phyloP scores from a whole-genome alignment of 805 yeast species.

The Groenewaldozyma salmanticensis region DNA sequence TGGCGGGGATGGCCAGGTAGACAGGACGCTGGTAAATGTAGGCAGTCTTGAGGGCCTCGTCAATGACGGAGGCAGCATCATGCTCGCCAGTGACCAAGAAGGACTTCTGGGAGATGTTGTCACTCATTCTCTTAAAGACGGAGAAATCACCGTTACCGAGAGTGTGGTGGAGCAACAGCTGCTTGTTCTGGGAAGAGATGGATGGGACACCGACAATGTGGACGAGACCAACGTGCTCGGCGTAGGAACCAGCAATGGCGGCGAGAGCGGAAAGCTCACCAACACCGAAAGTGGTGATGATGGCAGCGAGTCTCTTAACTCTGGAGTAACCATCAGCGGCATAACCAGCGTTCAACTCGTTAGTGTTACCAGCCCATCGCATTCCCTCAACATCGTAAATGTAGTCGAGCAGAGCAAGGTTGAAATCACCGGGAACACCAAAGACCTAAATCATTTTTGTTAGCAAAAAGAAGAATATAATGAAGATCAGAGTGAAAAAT shows the following conservation, averaged over 20 bases:
- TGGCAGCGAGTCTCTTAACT: conserved; percentile 62
- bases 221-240: conserved; percentile 79
- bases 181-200: conserved; percentile 59
- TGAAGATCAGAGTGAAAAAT: conserved; percentile 3
- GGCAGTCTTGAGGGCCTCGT: conserved; percentile 64
- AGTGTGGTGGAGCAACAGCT: conserved; percentile 70
- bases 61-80: conserved; percentile 62
- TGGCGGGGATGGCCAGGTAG: conserved; percentile 74
- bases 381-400: conserved; percentile 46
- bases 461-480: background rate
- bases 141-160: conserved; percentile 77
- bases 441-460: conserved; percentile 24
- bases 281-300: conserved; percentile 83
- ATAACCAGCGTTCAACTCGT: conserved; percentile 81
- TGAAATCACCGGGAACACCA: conserved; percentile 58
- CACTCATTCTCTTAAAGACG: conserved; percentile 71
- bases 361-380: conserved; percentile 87
- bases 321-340: conserved; percentile 87
- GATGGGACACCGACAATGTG: conserved; percentile 87
- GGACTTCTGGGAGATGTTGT: conserved; percentile 57
- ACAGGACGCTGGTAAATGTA: conserved; percentile 69
- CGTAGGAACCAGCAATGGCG: conserved; percentile 82
- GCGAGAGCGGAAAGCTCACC: conserved; percentile 80
- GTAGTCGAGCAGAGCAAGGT: conserved; percentile 53
- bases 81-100: conserved; percentile 53